Conservation (phyloP, 2,329 filamentous ascomycete species). For the Colletotrichum siamense region DNA sequence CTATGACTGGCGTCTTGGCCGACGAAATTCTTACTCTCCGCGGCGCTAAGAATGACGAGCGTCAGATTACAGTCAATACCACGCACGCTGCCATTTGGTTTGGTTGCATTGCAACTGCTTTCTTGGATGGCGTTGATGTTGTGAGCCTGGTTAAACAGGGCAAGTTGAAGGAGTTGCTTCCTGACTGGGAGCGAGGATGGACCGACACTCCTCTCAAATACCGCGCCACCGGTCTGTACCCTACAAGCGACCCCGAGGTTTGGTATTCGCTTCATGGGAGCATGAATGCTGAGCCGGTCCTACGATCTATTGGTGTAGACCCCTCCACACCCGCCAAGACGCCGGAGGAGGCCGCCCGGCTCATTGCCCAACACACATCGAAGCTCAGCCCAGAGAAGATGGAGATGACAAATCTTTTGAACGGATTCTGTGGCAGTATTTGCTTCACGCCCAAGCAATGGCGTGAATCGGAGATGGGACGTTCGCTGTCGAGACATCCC, state of each 20-base stretch:
- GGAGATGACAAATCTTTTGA: conserved; percentile 9
- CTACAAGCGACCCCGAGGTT: conserved; percentile 46
- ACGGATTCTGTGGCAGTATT: conserved; percentile 13
- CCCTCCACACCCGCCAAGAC: not conserved
- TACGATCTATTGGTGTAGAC: conserved; percentile 51
- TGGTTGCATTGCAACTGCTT: conserved; percentile 7
- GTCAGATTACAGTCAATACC: conserved; percentile 47
- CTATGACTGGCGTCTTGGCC: conserved; percentile 39
- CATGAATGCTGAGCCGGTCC: conserved; percentile 45
- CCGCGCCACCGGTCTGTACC: conserved; percentile 50
- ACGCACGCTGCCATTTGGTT: conserved; percentile 48
- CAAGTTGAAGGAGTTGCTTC: conserved; percentile 4
- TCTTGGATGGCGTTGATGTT: conserved; percentile 6
- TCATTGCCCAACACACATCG: not conserved
- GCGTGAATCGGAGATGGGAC: conserved; percentile 15
- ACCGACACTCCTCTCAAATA: conserved; percentile 35
- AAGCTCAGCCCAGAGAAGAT: conserved; percentile 14
- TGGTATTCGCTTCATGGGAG: conserved; percentile 60
- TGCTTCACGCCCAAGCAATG: conserved; percentile 12
- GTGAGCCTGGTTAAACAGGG: conserved; percentile 7
- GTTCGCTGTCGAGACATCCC: not conserved
- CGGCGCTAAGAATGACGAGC: conserved; percentile 26
- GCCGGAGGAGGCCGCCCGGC: conserved; percentile 1
- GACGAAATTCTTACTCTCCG: conserved; percentile 38
- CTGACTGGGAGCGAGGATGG: conserved; percentile 12